A percentile compares a stretch with the other conserved stretches of the same genome.
Evolutionary conservation across 495 filamentous ascomycete species (phyloP).

Genomic region (Podospora comata): DNA sequence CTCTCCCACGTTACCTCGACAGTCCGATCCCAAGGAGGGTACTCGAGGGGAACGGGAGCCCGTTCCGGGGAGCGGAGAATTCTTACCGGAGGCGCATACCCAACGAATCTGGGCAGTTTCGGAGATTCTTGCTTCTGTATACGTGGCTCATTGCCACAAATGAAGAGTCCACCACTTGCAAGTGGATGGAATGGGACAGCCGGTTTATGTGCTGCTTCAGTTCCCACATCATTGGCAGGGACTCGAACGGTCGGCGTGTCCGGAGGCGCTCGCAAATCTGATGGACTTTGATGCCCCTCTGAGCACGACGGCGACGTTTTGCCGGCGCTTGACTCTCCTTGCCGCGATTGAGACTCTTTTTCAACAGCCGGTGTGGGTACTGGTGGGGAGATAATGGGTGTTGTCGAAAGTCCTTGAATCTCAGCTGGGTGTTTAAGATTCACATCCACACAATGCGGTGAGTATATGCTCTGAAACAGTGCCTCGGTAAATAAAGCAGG

Average conservation of each 20-base stretch:
- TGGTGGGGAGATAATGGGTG: neutral
- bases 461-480: neutral
- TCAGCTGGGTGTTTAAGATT: neutral
- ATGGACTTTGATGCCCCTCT: neutral
- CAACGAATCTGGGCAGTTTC: neutral
- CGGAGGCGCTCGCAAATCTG: neutral
- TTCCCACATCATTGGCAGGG: neutral
- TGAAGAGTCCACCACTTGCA: neutral
- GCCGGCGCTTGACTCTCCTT: neutral
- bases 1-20: constrained; percentile 29
- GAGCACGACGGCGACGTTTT: neutral
- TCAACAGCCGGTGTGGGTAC: neutral
- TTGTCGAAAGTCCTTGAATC: neutral
- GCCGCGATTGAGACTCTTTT: neutral
- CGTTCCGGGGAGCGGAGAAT: neutral
- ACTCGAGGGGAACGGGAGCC: neutral
- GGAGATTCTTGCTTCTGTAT: neutral
- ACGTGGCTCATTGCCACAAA: neutral
- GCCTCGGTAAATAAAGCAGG: neutral
- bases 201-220: neutral
- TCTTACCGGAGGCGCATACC: neutral
- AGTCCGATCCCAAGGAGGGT: constrained; percentile 32
- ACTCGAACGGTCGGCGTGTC: neutral
- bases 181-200: neutral
- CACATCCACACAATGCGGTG: neutral